Conservation (phyloP, 495 filamentous ascomycete species). For the Trichocladium uniseriatum region DNA sequence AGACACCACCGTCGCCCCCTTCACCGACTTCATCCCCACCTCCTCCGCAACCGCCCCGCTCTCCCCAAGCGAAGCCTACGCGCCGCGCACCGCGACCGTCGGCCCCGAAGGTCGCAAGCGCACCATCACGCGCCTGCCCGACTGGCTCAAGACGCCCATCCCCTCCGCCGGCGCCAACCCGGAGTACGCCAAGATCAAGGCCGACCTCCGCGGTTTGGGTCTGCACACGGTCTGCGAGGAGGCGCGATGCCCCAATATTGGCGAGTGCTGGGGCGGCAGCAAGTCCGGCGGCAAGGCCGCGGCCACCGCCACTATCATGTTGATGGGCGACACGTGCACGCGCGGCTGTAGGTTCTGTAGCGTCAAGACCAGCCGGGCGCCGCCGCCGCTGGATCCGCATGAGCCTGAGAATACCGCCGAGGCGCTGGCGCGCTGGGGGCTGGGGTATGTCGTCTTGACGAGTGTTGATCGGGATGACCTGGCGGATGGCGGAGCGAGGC, state of each 20-base stretch:
- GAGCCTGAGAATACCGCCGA: slow-evolving; percentile 96
- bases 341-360: slow-evolving; percentile 94
- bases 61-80: slow-evolving; percentile 49
- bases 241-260: slow-evolving; percentile 93
- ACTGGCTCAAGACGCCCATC: slow-evolving; percentile 94
- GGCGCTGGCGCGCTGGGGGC: slow-evolving; percentile 81
- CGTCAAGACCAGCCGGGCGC: slow-evolving; percentile 76
- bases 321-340: slow-evolving; percentile 98
- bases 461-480: slow-evolving; percentile 90
- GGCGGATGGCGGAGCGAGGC: slow-evolving; percentile 73
- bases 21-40: slow-evolving; percentile 73
- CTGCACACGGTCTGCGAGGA: slow-evolving; percentile 97
- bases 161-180: slow-evolving; percentile 56
- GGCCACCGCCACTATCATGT: slow-evolving; percentile 97
- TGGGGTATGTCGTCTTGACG: slow-evolving; percentile 93
- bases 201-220: slow-evolving; percentile 78
- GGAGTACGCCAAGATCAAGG: slow-evolving; percentile 89
- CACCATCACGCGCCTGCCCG: slow-evolving; percentile 82
- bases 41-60: slow-evolving; percentile 34
- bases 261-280: slow-evolving; percentile 90
- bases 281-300: slow-evolving; percentile 54
- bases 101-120: slow-evolving; percentile 73
- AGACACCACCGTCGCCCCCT: slow-evolving; percentile 76
- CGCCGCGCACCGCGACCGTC: slow-evolving; percentile 68
- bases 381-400: slow-evolving; percentile 81